Evolutionary conservation across 306 rosid genomes (phyloP).

Genomic region (Pyrus pyrifolia): DNA sequence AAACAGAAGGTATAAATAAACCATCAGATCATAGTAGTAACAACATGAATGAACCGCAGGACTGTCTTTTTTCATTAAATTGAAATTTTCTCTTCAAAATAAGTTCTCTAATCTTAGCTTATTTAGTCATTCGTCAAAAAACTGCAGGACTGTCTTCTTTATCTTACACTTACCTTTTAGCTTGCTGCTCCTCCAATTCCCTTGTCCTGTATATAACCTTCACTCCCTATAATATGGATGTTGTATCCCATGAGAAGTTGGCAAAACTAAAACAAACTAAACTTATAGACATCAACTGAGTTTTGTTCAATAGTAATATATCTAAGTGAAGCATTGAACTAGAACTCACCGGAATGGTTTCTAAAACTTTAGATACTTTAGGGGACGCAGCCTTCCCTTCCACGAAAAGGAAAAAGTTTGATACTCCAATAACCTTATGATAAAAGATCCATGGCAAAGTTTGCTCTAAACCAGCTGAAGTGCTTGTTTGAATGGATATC

Average conservation of each 20-base stretch:
- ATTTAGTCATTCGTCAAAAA: background rate
- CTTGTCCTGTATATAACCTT: slow-evolving; percentile 73
- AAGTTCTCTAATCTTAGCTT: background rate
- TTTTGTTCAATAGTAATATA: background rate
- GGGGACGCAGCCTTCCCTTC: slow-evolving; percentile 94
- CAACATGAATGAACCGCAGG: background rate
- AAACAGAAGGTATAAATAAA: background rate
- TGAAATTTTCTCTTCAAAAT: background rate
- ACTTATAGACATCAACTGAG: background rate
- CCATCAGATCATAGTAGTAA: background rate
- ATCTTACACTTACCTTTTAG: slow-evolving; percentile 39
- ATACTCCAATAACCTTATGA: slow-evolving; percentile 92
- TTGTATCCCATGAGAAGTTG: slow-evolving; percentile 8
- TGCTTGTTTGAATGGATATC: slow-evolving; percentile 74
- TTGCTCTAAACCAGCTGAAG: slow-evolving; percentile 87
- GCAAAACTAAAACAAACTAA: background rate
- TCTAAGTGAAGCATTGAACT: background rate
- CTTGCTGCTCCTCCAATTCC: slow-evolving; percentile 91
- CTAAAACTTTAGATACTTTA: slow-evolving; percentile 68
- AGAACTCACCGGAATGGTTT: slow-evolving; percentile 78
- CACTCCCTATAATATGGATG: slow-evolving; percentile 57
- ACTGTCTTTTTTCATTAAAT: background rate
- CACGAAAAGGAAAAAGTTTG: slow-evolving; percentile 73
- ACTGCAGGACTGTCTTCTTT: background rate
- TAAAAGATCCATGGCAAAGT: slow-evolving; percentile 90